A percentile compares a stretch with the other conserved stretches of the same genome.
These are phyloP conservation scores for Exophiala sideris DNA, from an alignment of 2,329 filamentous ascomycete species.

Conservation along the genomic window DNA sequence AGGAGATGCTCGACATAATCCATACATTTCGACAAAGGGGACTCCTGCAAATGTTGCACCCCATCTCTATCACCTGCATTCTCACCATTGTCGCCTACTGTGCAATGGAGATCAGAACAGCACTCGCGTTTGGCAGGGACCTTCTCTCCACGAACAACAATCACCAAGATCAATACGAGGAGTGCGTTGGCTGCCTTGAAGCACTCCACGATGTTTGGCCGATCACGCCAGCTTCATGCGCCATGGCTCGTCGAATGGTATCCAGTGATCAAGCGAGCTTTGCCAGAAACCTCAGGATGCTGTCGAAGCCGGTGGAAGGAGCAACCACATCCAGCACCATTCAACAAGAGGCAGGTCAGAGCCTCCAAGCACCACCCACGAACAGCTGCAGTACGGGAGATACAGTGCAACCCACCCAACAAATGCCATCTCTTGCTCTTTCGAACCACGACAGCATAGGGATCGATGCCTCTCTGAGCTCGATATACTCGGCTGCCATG, in stretches of 20 bases:
- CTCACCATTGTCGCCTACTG: neutral
- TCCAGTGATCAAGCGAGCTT: neutral
- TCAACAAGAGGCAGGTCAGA: too few species aligned
- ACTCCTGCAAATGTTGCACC: neutral
- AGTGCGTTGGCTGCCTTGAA: constrained; percentile 1
- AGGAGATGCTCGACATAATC: neutral
- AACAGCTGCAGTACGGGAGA: too few species aligned
- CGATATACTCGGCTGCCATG: too few species aligned
- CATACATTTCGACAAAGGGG: neutral
- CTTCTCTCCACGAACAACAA: neutral
- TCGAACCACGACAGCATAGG: too few species aligned
- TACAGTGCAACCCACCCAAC: too few species aligned
- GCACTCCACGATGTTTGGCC: constrained; percentile 2
- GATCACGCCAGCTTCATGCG: neutral
- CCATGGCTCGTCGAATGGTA: neutral
- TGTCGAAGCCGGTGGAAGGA: neutral
- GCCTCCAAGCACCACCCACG: too few species aligned
- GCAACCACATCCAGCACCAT: too few species aligned
- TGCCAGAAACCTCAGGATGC: neutral
- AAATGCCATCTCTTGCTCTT: too few species aligned
- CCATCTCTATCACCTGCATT: constrained; percentile 1
- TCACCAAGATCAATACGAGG: neutral
- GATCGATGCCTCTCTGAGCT: too few species aligned
- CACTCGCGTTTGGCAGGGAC: neutral
- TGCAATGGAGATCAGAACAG: constrained; percentile 1